phyloP scores from a whole-genome alignment of 2,329 filamentous ascomycete species.

The Monosporascus sp. region DNA sequence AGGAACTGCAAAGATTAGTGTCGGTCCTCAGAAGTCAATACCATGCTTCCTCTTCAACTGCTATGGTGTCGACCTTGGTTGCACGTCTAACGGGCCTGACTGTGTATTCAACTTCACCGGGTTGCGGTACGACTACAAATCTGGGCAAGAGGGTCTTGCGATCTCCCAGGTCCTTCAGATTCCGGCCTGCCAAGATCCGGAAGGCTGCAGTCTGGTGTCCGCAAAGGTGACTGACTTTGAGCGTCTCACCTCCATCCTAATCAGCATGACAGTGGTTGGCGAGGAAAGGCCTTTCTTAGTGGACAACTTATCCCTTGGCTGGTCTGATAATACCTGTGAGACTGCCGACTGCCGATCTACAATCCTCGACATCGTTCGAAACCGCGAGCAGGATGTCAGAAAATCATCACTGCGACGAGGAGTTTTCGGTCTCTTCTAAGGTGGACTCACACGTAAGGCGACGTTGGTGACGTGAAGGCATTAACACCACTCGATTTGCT shows the following conservation, averaged over 20 bases:
- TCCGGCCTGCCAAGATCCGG: conserved; percentile 14
- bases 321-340: conserved; percentile 36
- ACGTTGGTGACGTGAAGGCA: conserved; percentile 5
- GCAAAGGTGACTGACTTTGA: conserved; percentile 17
- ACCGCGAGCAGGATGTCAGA: conserved; percentile 12
- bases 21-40: conserved; percentile 16
- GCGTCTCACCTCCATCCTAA: conserved; percentile 28
- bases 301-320: conserved; percentile 38
- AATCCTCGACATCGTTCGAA: conserved; percentile 23
- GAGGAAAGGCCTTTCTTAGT: conserved; percentile 39
- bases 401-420: conserved; percentile 10
- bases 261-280: conserved; percentile 33
- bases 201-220: conserved; percentile 16
- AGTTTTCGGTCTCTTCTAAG: conserved; percentile 11
- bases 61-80: conserved; percentile 20
- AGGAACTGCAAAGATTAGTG: conserved; percentile 17
- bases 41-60: conserved; percentile 24
- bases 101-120: conserved; percentile 25
- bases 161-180: conserved; percentile 14
- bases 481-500: conserved; percentile 14
- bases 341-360: conserved; percentile 31
- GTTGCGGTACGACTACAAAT: conserved; percentile 14
- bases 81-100: conserved; percentile 17
- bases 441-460: conserved; percentile 6
- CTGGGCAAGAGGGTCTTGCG: conserved; percentile 8